Evolutionary conservation across 805 yeast species (phyloP).

Genomic region (Candida multigemmis): DNA sequence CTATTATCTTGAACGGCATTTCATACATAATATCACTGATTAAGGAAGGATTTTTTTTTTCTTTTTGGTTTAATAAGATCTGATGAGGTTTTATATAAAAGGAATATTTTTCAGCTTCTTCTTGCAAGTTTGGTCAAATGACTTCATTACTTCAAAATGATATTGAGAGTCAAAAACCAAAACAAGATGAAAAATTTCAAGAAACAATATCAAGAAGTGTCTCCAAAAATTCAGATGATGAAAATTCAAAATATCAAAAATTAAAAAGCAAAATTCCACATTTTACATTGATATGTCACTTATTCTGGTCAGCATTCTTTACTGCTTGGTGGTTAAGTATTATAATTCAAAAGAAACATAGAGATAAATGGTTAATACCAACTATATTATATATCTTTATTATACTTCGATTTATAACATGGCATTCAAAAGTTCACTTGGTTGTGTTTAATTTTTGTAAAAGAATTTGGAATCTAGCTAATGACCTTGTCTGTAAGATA

Average conservation of each 20-base stretch:
- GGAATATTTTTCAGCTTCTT: no score
- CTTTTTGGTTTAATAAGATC: no score
- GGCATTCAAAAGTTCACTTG: slow-evolving; percentile 29
- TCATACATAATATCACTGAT: no score
- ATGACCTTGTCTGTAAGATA: slow-evolving; percentile 22
- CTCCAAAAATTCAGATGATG: background rate
- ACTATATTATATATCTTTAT: slow-evolving; percentile 43
- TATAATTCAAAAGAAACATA: slow-evolving; percentile 37
- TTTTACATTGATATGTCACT: slow-evolving; percentile 3
- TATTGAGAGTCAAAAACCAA: slow-evolving; percentile 3
- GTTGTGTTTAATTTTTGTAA: slow-evolving; percentile 6
- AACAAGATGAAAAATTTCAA: background rate
- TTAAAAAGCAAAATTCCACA: slow-evolving; percentile 4
- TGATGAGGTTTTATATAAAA: no score
- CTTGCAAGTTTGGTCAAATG: no score
- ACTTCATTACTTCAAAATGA: no score
- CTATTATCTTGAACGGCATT: no score
- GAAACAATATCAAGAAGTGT: background rate
- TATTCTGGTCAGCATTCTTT: slow-evolving; percentile 24
- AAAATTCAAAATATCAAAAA: background rate
- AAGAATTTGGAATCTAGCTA: slow-evolving; percentile 20
- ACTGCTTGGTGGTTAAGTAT: slow-evolving; percentile 54
- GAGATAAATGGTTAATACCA: slow-evolving; percentile 50
- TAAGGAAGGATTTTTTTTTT: no score
- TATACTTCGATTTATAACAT: slow-evolving; percentile 42